A percentile compares a stretch with the other conserved stretches of the same genome.
These are phyloP conservation scores for Kondoa subrosea DNA, from an alignment of 768 basidiomycete genomes.

Conservation along the genomic window DNA sequence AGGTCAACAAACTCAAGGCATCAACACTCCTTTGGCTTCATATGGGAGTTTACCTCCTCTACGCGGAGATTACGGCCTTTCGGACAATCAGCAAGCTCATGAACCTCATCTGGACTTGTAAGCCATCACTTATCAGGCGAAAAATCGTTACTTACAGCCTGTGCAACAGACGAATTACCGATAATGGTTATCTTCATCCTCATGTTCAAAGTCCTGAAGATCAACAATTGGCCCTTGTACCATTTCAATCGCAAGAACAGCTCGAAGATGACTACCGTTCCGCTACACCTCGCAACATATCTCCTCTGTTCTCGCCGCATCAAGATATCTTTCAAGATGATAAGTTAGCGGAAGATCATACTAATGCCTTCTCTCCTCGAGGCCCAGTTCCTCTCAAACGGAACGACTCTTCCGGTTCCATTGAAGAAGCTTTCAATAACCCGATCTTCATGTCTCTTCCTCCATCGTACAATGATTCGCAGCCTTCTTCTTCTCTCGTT, in stretches of 20 bases:
- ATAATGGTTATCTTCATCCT: background rate
- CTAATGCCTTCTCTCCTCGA: background rate
- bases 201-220: background rate
- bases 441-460: background rate
- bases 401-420: too few species aligned
- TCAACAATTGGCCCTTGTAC: background rate
- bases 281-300: background rate
- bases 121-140: background rate
- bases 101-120: background rate
- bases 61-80: too few species aligned
- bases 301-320: background rate
- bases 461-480: background rate
- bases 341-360: background rate
- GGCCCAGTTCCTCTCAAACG: background rate
- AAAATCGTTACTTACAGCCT: background rate
- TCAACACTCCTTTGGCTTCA: too few species aligned
- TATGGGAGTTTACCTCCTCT: too few species aligned
- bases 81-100: too few species aligned
- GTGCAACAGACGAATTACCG: background rate
- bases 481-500: background rate
- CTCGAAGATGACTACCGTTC: background rate
- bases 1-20: background rate
- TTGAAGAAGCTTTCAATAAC: background rate
- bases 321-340: background rate
- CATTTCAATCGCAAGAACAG: too few species aligned